Evolutionary conservation across 768 basidiomycete genomes (phyloP).

Genomic region (Trichaptum fuscoviolaceum): DNA sequence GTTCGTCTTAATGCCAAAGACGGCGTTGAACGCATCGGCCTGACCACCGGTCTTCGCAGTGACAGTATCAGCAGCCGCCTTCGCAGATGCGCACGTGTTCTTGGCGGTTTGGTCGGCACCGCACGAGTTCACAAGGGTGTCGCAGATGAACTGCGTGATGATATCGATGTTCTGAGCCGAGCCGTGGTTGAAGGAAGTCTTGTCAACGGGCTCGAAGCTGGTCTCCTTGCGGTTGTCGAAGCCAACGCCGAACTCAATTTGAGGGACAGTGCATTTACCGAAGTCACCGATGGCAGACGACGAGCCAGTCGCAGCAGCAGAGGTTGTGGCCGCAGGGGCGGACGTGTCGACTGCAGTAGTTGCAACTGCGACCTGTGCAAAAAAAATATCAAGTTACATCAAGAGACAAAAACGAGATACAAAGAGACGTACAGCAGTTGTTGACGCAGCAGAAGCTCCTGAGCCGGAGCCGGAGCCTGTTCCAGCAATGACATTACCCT

Average conservation of each 20-base stretch:
- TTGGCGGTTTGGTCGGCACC: constrained; percentile 49
- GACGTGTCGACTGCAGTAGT: constrained; percentile 13
- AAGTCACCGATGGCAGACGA: constrained; percentile 32
- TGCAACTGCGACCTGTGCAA: background rate
- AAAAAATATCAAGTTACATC: background rate
- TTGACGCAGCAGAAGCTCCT: constrained; percentile 8
- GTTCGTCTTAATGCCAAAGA: constrained; percentile 48
- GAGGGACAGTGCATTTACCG: constrained; percentile 47
- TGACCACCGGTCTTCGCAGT: constrained; percentile 43
- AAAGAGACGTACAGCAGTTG: constrained; percentile 7
- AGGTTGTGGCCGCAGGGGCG: constrained; percentile 12
- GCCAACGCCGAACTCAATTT: constrained; percentile 51
- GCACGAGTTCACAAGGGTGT: constrained; percentile 48
- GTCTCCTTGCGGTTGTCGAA: constrained; percentile 53
- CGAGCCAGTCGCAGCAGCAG: constrained; percentile 1
- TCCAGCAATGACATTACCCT: constrained; percentile 30
- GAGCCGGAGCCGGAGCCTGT: background rate
- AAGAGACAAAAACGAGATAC: background rate
- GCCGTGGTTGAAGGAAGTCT: constrained; percentile 47
- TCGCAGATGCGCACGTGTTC: constrained; percentile 39
- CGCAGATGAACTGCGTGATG: constrained; percentile 56
- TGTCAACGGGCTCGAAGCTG: constrained; percentile 46
- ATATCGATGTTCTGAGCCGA: constrained; percentile 57
- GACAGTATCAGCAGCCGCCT: constrained; percentile 37
- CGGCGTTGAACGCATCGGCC: constrained; percentile 59